These are phyloP conservation scores for Arabidopsis hybrid DNA, from an alignment of 441 rosid genomes.

Conservation along the genomic window DNA sequence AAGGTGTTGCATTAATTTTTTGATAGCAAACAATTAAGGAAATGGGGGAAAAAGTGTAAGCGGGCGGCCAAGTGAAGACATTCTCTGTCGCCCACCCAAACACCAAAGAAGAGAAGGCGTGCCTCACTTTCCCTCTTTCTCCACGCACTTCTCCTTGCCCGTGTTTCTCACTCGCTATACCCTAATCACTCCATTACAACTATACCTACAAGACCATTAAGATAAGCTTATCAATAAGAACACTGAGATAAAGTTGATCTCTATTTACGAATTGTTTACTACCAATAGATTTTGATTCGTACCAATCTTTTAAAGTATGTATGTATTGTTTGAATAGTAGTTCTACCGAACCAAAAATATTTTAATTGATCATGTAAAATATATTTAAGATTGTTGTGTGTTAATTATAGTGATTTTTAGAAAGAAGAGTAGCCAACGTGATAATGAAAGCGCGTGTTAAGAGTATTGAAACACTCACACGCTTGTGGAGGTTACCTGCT, in stretches of 20 bases:
- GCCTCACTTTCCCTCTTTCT: conserved; percentile 32
- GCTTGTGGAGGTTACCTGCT: conserved; percentile 41
- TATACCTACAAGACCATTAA: not conserved
- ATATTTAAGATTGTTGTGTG: not conserved
- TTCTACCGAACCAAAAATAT: not conserved
- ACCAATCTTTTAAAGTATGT: not conserved
- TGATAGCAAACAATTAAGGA: not conserved
- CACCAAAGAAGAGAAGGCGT: conserved; percentile 38
- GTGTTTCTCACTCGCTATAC: conserved; percentile 1
- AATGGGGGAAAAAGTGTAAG: conserved; percentile 25
- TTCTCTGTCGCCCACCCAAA: conserved; percentile 45
- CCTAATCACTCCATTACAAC: conserved; percentile 4
- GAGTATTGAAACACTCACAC: conserved; percentile 1
- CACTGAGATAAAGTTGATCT: not conserved
- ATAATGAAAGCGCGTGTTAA: conserved; percentile 27
- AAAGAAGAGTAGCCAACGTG: not conserved
- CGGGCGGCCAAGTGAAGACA: conserved; percentile 46
- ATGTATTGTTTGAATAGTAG: not conserved
- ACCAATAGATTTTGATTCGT: not conserved
- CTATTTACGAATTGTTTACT: not conserved
- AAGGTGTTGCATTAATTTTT: not conserved
- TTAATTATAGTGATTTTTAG: not conserved
- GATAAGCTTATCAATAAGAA: not conserved
- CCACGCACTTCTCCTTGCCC: conserved; percentile 12
- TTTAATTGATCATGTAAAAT: not conserved